Evolutionary conservation across 2,329 filamentous ascomycete species (phyloP), one percentile per base, ranked within the genome.

Genomic region (Exophiala bonariae): DNA sequence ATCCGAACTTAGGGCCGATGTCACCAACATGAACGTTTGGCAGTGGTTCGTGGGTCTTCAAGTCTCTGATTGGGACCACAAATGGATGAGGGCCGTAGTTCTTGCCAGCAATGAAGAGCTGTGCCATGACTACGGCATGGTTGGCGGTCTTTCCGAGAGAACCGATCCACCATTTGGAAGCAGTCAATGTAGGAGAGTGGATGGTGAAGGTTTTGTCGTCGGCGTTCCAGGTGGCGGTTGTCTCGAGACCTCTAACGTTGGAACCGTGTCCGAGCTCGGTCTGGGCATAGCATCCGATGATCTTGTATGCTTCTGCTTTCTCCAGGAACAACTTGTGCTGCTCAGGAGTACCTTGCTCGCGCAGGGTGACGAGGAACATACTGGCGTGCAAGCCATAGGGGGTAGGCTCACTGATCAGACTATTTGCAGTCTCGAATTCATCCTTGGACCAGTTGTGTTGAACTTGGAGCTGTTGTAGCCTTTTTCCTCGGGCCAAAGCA

Each of bases 141-240:
- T 88, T 91, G 35, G 87, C 87, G 2, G 83, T 84, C 58, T 85
- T 78, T 41, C 87, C 87, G 3, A 91, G 75, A 9, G 85, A 87
- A 1, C 87, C 87, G 58, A 89, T 89, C 87, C 87, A 91, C 86
- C 86, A 92, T 63, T 92, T 92, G 26, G 84, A 85, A 0, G 86
- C 80, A 2, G 87, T 90, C 46, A 90, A 73, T 52, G 81, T 75
- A 8, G 87, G 87, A 1, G 85, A 88, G 66, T 90, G 82, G 28
- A 91, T 75, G 11, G 75, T 83, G 60, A 91, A 90, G 3, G 82
- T 87, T 74, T 87, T 85, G 66, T 88, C 83, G 4, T 82, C 72
- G 0, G 80, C 71, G 60, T 87, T 85, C 85, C 85, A 90, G 0
- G 81, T 88, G 1, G 85, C 85, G 0, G 80, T 85, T 0, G 84